Evolutionary conservation across 1,284 basidiomycete genomes (phyloP).

Genomic region (Naganishia sp.): DNA sequence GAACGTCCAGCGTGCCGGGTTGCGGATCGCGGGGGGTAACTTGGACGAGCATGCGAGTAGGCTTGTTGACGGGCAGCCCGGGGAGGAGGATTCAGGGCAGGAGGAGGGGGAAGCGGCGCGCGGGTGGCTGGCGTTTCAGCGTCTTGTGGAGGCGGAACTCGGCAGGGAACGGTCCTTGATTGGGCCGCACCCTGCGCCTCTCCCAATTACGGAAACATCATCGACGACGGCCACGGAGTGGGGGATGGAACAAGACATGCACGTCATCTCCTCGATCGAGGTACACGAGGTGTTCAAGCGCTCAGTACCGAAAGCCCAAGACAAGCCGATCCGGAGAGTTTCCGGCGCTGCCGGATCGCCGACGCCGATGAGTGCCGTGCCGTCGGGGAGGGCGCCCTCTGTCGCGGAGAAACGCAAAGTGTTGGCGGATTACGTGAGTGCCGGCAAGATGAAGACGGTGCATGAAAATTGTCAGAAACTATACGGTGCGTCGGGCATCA

Average conservation of each 20-base stretch:
- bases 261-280: slow-evolving; percentile 27
- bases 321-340: not conserved
- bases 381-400: not conserved
- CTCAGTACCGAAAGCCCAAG: not conserved
- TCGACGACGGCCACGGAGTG: not conserved
- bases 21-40: slow-evolving; percentile 18
- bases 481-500: slow-evolving; percentile 21
- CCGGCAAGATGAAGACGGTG: slow-evolving; percentile 64
- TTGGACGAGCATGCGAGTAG: not conserved
- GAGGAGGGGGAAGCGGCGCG: not conserved
- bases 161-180: slow-evolving; percentile 5
- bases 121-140: slow-evolving; percentile 13
- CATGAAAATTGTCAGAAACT: slow-evolving; percentile 30
- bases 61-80: not conserved
- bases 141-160: slow-evolving; percentile 4
- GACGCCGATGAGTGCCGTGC: not conserved
- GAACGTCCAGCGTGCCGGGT: slow-evolving; percentile 1
- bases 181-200: not conserved
- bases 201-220: not conserved
- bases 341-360: not conserved
- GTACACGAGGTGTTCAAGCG: slow-evolving; percentile 26
- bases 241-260: slow-evolving; percentile 33
- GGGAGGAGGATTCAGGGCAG: not conserved
- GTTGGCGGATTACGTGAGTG: slow-evolving; percentile 76
- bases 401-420: slow-evolving; percentile 61